Evolutionary conservation across 306 rosid genomes (phyloP), one percentile per base, ranked within the genome.

Genomic region (Glycyrrhiza uralensis): DNA sequence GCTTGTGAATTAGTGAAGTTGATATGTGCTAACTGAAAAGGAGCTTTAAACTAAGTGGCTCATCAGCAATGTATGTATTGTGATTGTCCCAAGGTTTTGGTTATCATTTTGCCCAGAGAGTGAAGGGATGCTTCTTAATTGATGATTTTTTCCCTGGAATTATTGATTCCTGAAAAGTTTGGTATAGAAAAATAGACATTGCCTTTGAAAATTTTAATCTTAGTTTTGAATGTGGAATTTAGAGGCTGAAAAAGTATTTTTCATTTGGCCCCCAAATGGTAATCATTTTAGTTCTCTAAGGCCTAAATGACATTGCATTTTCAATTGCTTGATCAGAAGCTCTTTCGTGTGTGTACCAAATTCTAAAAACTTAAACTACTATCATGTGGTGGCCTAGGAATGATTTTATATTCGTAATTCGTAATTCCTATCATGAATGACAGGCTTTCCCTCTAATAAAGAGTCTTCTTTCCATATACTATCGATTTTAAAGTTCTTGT

Each of bases 401-500:
- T 15, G 65, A 19, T 71, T 72, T 59, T 44, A 26, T 45, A 19
- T 57, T n/a, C n/a, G n/a, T n/a, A n/a, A n/a, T n/a, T n/a, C n/a
- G n/a, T n/a, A n/a, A n/a, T n/a, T 58, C 58, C 17, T 28, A 42
- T n/a, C 47, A 72, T 58, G 58, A 60, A 29, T 74, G 24, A 35
- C 24, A 38, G 9, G 32, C 3, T 68, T 62, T 57, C 30, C 70
- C 13, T 49, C 61, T 17, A 12, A 22, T 51, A 36, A 33, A 59
- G 65, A 41, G 29, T 72, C 29, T 49, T 71, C 60, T 69, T 64
- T 64, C 17, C 71, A 12, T 58, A 38, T 72, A 52, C 36, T 62
- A 64, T 70, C 6, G 58, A 52, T 75, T n/a, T n/a, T n/a, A n/a
- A n/a, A 24, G 99, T 91, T 80, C 90, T 94, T 24, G 91, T 91